These are phyloP conservation scores for fission yeast (Schizosaccharomyces pombe) DNA, from an alignment of 805 yeast genomes.

Conservation along the genomic window ASM294v3 CU329670.1:1426001-1426500, in stretches of 20 bases:
- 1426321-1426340: background rate
- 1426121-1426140: no score
- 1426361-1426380: constrained; percentile 1
- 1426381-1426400: constrained; percentile 30
- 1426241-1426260: background rate
- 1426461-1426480: constrained; percentile 41
- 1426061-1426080: no score
- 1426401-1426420: constrained; percentile 33
- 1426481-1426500: constrained; percentile 38
- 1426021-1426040: no score
- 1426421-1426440: constrained; percentile 47
- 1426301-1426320: background rate
- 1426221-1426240: no score
- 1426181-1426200: no score
- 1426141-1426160: no score
- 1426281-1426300: background rate
- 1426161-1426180: no score
- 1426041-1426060: no score
- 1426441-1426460: constrained; percentile 34
- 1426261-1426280: background rate
- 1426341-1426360: background rate
- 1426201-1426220: no score
- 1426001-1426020: no score
- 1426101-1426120: no score
- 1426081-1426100: no score